Conservation (phyloP, 192 early-diverging fungal species). For the Entomortierella lignicola region DNA sequence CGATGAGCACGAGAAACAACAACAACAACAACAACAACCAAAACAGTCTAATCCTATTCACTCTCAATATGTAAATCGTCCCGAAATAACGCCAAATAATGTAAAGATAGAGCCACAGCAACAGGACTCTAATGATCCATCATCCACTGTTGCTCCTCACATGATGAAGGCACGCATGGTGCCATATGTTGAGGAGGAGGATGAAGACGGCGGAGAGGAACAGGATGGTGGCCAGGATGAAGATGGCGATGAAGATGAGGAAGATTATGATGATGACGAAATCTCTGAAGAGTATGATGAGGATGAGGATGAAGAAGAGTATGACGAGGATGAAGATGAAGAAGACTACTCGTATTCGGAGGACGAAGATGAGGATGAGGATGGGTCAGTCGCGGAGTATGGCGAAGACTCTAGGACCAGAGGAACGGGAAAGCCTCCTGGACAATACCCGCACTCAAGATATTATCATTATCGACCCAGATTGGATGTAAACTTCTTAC, state of each 20-base stretch:
- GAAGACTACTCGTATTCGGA: conserved; percentile 48
- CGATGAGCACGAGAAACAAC: no score
- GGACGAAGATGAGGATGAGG: conserved; percentile 45
- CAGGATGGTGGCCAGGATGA: no score
- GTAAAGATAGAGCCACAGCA: no score
- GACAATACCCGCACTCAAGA: conserved; percentile 11
- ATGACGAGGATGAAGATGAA: conserved; percentile 26
- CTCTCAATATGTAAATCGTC: no score
- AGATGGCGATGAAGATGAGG: neutral
- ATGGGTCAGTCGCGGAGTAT: conserved; percentile 9
- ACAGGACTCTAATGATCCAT: no score
- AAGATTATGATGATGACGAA: neutral
- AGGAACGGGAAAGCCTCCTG: neutral
- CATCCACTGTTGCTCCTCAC: no score
- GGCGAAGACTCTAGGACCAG: neutral
- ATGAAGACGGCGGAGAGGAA: no score
- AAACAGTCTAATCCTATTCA: no score
- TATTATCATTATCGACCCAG: conserved; percentile 25
- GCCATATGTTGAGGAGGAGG: neutral
- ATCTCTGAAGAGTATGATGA: conserved; percentile 16
- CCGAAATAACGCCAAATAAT: no score
- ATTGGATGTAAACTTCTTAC: conserved; percentile 35
- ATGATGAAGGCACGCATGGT: no score
- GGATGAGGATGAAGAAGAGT: conserved; percentile 17
- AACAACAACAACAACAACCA: no score